A percentile compares a stretch with the other conserved stretches of the same genome.
phyloP scores from a whole-genome alignment of 805 yeast species.

The Candida tibetensis region DNA sequence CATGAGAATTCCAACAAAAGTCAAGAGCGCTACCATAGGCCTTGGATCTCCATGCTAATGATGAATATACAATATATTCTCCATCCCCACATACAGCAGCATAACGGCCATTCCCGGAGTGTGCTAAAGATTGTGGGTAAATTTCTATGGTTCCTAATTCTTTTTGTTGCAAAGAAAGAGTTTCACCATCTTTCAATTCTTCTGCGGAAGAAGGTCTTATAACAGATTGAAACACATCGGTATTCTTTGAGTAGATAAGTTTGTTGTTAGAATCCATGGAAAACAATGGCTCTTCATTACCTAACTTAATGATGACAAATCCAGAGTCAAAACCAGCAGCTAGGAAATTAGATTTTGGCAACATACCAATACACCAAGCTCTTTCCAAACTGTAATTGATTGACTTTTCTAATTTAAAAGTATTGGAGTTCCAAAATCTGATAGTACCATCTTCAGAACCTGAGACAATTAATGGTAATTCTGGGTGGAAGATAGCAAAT shows the following conservation, averaged over 20 bases:
- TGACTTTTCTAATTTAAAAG: constrained; percentile 91
- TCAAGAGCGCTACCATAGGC: constrained; percentile 86
- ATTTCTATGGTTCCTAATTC: constrained; percentile 94
- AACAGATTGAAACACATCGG: constrained; percentile 82
- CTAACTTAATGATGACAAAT: constrained; percentile 79
- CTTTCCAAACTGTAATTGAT: constrained; percentile 90
- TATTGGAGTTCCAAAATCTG: constrained; percentile 91
- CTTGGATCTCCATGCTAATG: constrained; percentile 97
- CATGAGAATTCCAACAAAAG: constrained; percentile 92
- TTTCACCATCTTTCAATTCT: constrained; percentile 75
- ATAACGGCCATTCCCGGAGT: constrained; percentile 96
- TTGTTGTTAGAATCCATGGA: constrained; percentile 94
- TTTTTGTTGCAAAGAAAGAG: constrained; percentile 71
- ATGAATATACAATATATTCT: constrained; percentile 92
- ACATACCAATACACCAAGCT: constrained; percentile 89
- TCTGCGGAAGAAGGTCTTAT: constrained; percentile 65
- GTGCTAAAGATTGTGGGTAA: constrained; percentile 81
- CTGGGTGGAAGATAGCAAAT: constrained; percentile 97
- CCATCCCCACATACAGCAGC: constrained; percentile 98
- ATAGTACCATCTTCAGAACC: constrained; percentile 97
- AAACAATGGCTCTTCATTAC: constrained; percentile 90
- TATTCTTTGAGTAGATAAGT: constrained; percentile 84
- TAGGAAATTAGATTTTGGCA: constrained; percentile 67
- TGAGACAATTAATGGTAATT: constrained; percentile 87
- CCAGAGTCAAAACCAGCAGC: constrained; percentile 97